Conservation (phyloP, 2,329 filamentous ascomycete species). For the Aspergillus pseudoterreus region DNA sequence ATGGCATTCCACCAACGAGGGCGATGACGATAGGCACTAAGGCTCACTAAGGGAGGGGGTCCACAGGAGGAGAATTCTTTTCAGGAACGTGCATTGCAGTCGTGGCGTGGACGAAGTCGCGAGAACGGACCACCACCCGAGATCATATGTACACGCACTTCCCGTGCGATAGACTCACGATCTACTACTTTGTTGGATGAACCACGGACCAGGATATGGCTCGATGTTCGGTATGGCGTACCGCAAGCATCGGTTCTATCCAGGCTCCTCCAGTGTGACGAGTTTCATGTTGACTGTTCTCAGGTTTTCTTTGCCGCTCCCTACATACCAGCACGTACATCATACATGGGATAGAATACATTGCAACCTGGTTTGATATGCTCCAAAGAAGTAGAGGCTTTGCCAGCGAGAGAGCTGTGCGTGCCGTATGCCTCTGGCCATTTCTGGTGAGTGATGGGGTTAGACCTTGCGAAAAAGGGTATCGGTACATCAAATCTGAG, state of each 20-base stretch:
- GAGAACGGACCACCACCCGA: slow-evolving; percentile 4
- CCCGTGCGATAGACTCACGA: slow-evolving; percentile 6
- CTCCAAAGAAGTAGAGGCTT: too few species aligned
- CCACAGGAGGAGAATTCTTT: neutral
- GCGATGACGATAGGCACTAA: slow-evolving; percentile 7
- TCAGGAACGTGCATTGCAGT: slow-evolving; percentile 3
- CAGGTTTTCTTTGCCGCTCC: too few species aligned
- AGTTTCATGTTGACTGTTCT: too few species aligned
- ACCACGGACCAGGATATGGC: slow-evolving; percentile 11
- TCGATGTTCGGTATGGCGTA: slow-evolving; percentile 7
- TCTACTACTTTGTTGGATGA: neutral
- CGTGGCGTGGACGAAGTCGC: neutral
- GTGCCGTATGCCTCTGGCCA: neutral
- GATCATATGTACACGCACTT: slow-evolving; percentile 15
- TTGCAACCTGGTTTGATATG: too few species aligned
- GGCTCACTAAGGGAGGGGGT: neutral
- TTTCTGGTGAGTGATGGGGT: neutral
- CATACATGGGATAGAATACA: too few species aligned
- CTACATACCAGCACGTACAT: too few species aligned
- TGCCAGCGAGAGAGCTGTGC: too few species aligned
- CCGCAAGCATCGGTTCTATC: too few species aligned
- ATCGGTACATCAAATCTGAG: neutral
- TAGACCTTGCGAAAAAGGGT: neutral
- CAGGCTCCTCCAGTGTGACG: too few species aligned
- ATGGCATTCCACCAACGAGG: slow-evolving; percentile 22